phyloP scores from a whole-genome alignment of 2,329 filamentous ascomycete species.

The Colletotrichum destructivum region DNA sequence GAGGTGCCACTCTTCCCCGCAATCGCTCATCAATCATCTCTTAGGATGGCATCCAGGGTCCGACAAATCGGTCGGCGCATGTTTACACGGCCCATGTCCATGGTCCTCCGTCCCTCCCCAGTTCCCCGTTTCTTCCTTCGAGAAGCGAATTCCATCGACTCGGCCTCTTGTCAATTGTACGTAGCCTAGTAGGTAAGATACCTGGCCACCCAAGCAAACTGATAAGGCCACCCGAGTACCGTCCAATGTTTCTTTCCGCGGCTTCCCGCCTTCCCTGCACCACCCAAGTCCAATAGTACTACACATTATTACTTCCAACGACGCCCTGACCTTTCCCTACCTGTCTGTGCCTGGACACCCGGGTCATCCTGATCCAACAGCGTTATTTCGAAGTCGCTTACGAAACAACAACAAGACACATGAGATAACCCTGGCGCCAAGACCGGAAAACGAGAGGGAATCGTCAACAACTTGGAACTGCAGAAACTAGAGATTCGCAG shows the following conservation, averaged over 20 bases:
- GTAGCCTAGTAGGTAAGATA: not conserved
- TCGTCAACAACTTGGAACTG: not conserved
- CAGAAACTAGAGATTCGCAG: not conserved
- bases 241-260: conserved; percentile 30
- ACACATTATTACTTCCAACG: conserved; percentile 3
- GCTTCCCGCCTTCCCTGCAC: conserved; percentile 29
- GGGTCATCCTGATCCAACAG: not conserved
- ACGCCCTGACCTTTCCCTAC: conserved; percentile 17
- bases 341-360: not conserved
- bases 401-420: not conserved
- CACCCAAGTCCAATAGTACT: conserved; percentile 23
- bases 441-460: not conserved
- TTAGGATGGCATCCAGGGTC: not conserved
- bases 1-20: conserved; percentile 33
- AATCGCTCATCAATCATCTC: conserved; percentile 32
- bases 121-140: conserved; percentile 40
- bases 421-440: not conserved
- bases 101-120: conserved; percentile 17
- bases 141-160: conserved; percentile 33
- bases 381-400: not conserved
- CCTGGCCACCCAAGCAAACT: not conserved
- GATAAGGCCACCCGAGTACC: not conserved
- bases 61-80: conserved; percentile 16
- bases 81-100: conserved; percentile 13
- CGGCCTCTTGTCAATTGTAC: conserved; percentile 3